Conservation (phyloP, 2,329 filamentous ascomycete genomes). For the Talaromyces rugulosus region DNA sequence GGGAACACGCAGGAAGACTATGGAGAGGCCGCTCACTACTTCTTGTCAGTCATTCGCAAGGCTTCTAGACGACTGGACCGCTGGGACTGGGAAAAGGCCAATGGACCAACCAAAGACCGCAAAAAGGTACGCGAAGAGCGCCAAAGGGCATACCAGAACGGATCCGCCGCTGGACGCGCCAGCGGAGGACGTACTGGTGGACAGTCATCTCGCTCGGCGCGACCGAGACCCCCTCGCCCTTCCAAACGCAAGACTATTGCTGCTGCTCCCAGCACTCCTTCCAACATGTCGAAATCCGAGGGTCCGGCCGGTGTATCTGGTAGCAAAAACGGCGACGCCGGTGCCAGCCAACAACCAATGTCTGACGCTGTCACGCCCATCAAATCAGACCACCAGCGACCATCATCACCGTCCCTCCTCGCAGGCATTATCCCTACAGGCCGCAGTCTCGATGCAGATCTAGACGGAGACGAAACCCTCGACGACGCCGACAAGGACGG, state of each 20-base stretch:
- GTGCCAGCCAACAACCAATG: not conserved
- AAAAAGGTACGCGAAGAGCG: slow-evolving; percentile 35
- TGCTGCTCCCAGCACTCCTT: slow-evolving; percentile 5
- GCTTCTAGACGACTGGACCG: slow-evolving; percentile 40
- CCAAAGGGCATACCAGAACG: slow-evolving; percentile 26
- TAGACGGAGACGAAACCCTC: slow-evolving; percentile 30
- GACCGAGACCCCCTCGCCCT: slow-evolving; percentile 10
- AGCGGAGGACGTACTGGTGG: slow-evolving; percentile 14
- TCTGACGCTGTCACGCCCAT: not conserved
- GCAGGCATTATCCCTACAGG: not conserved
- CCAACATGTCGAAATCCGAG: not conserved
- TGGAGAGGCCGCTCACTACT: slow-evolving; percentile 45
- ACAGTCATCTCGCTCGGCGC: slow-evolving; percentile 4
- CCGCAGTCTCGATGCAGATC: slow-evolving; percentile 14
- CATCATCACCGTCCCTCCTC: not conserved
- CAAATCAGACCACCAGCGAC: not conserved
- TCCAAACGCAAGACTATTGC: slow-evolving; percentile 11
- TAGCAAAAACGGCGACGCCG: not conserved
- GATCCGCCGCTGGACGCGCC: slow-evolving; percentile 16
- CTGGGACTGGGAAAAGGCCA: slow-evolving; percentile 43
- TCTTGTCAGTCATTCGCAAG: slow-evolving; percentile 40
- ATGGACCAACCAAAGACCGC: slow-evolving; percentile 34
- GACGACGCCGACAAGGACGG: slow-evolving; percentile 37
- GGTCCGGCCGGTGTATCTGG: slow-evolving; percentile 14
- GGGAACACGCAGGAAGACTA: slow-evolving; percentile 45